phyloP scores from a whole-genome alignment of 495 filamentous ascomycete genomes.

The Lepidopterella palustris region DNA sequence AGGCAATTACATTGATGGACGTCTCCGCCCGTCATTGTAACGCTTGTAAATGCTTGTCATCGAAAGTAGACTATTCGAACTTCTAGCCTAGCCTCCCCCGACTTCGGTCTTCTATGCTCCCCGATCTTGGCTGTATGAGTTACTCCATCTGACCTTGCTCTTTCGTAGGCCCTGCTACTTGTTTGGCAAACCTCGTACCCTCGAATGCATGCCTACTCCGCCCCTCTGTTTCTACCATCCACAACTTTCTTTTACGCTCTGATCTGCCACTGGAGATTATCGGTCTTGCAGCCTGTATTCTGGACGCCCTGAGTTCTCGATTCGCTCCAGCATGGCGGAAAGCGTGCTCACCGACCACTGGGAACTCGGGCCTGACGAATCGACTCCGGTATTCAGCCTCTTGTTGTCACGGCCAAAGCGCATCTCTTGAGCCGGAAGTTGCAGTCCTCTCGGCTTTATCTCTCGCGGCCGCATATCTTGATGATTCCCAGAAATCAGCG shows the following conservation, averaged over 20 bases:
- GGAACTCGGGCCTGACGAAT: background rate
- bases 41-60: no score
- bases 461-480: constrained; percentile 15
- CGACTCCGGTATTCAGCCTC: background rate
- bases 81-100: no score
- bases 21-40: no score
- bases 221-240: constrained; percentile 7
- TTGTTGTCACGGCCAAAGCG: background rate
- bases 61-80: no score
- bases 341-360: background rate
- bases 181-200: constrained; percentile 27
- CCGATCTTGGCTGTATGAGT: background rate
- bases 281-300: constrained; percentile 26
- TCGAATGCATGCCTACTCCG: constrained; percentile 14
- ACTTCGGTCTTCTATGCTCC: background rate
- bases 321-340: constrained; percentile 19
- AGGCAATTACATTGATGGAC: no score
- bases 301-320: constrained; percentile 18
- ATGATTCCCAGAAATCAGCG: constrained; percentile 12
- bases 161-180: constrained; percentile 14
- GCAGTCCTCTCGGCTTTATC: constrained; percentile 24
- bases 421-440: constrained; percentile 12
- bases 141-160: background rate
- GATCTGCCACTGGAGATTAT: constrained; percentile 23
- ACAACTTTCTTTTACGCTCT: constrained; percentile 14